phyloP scores from a whole-genome alignment of 2,329 filamentous ascomycete species.

The Tolypocladium paradoxum region DNA sequence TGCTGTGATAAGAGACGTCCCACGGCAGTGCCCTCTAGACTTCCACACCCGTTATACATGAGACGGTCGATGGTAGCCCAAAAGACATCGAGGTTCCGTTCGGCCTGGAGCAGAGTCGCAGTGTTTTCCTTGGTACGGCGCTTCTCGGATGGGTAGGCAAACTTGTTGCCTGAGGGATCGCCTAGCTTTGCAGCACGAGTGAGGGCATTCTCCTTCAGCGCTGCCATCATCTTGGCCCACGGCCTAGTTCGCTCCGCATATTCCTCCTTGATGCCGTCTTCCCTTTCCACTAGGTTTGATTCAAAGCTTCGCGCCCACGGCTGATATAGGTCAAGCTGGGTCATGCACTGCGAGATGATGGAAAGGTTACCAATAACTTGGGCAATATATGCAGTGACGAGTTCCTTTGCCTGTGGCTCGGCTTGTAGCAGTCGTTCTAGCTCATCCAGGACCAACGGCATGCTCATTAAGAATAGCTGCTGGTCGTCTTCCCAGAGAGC shows the following conservation, averaged over 20 bases:
- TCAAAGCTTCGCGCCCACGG: constrained; percentile 36
- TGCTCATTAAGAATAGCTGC: constrained; percentile 17
- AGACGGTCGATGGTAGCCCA: constrained; percentile 2
- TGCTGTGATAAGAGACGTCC: constrained; percentile 18
- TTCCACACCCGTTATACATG: neutral
- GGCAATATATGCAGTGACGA: constrained; percentile 27
- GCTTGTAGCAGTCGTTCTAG: constrained; percentile 31
- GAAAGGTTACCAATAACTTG: constrained; percentile 31
- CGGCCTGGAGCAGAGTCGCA: constrained; percentile 31
- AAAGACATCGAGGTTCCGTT: constrained; percentile 21
- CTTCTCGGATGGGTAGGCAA: constrained; percentile 32
- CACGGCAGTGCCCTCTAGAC: neutral
- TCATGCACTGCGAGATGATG: constrained; percentile 30
- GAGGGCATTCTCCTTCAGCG: constrained; percentile 9
- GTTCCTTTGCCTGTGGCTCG: constrained; percentile 20
- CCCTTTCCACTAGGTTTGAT: constrained; percentile 9
- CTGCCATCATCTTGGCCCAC: constrained; percentile 6
- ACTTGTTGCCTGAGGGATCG: constrained; percentile 27
- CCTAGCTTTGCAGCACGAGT: no score
- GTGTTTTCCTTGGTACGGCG: constrained; percentile 33
- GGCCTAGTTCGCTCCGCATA: constrained; percentile 7
- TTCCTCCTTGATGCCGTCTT: constrained; percentile 15
- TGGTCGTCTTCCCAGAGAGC: constrained; percentile 25
- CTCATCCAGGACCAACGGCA: constrained; percentile 32
- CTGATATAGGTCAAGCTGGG: constrained; percentile 34